Evolutionary conservation across 352 stramenopile species (phyloP).

Genomic region (Pythium rhizo-oryzae): DNA sequence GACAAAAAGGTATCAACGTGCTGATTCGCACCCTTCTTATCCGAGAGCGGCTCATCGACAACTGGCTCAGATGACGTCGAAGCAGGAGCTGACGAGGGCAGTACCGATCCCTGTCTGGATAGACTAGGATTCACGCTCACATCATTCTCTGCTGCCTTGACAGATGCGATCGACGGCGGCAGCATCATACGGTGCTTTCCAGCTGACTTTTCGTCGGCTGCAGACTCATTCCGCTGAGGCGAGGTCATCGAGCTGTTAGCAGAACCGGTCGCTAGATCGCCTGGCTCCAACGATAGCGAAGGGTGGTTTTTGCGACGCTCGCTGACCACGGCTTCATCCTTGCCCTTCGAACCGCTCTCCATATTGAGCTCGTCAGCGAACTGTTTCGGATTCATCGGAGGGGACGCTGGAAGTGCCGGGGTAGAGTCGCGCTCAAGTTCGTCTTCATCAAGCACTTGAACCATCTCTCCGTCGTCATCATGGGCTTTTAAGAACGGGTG

Average conservation of each 20-base stretch:
- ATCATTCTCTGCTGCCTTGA: not conserved
- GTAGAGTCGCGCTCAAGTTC: constrained; percentile 57
- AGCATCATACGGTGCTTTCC: constrained; percentile 46
- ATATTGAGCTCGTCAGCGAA: constrained; percentile 77
- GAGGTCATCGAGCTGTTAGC: no score
- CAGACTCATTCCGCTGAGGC: constrained; percentile 10
- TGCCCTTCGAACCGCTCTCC: constrained; percentile 66
- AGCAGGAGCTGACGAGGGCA: not conserved
- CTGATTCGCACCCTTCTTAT: constrained; percentile 46
- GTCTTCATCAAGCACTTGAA: constrained; percentile 71
- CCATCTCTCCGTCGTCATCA: constrained; percentile 81
- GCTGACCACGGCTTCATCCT: constrained; percentile 29
- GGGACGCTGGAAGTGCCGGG: constrained; percentile 38
- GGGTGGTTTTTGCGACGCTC: constrained; percentile 54
- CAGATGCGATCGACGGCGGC: constrained; percentile 26
- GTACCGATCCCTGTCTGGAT: constrained; percentile 29
- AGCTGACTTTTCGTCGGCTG: constrained; percentile 54
- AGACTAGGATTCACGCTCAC: not conserved
- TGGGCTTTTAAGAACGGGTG: constrained; percentile 80
- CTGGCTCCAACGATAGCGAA: constrained; percentile 58
- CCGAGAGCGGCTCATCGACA: constrained; percentile 63
- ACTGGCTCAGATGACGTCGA: constrained; percentile 16
- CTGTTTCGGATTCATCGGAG: constrained; percentile 59
- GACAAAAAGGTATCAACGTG: constrained; percentile 79
- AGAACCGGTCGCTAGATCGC: constrained; percentile 49